A percentile compares a stretch with the other conserved stretches of the same genome.
Evolutionary conservation across 352 stramenopile genomes (phyloP).

Genomic region (Phytophthora fragariae): DNA sequence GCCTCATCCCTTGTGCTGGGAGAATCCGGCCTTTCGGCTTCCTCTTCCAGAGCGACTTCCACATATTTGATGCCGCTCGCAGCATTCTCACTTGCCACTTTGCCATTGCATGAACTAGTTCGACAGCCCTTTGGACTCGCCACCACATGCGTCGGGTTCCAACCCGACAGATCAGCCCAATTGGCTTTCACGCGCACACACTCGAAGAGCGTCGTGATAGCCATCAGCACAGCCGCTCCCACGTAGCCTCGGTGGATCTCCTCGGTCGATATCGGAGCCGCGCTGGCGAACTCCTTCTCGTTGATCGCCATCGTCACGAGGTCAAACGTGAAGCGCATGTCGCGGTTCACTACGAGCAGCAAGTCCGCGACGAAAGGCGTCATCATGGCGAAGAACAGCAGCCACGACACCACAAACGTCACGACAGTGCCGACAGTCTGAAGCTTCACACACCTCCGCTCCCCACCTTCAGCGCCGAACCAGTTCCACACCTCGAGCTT

Average conservation of each 20-base stretch:
- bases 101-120: neutral
- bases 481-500: neutral
- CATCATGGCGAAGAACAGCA: conserved; percentile 36
- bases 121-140: too few species aligned
- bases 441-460: neutral
- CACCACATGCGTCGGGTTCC: conserved; percentile 25
- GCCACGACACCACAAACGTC: conserved; percentile 25
- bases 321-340: conserved; percentile 54
- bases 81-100: neutral
- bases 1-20: neutral
- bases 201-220: conserved; percentile 16
- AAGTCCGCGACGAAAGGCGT: conserved; percentile 43
- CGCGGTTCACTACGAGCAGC: conserved; percentile 43
- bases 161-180: conserved; percentile 18
- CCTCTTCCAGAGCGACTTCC: conserved; percentile 22
- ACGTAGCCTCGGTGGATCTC: conserved; percentile 42
- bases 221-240: conserved; percentile 16
- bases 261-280: conserved; percentile 35
- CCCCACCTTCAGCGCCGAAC: neutral
- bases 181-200: conserved; percentile 1
- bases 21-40: neutral
- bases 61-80: conserved; percentile 9
- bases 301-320: conserved; percentile 21
- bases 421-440: neutral
- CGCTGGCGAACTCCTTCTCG: conserved; percentile 43